These are phyloP conservation scores for Eucalyptus curtisii DNA, from an alignment of 345 rosid genomes.

Conservation along the genomic window DNA sequence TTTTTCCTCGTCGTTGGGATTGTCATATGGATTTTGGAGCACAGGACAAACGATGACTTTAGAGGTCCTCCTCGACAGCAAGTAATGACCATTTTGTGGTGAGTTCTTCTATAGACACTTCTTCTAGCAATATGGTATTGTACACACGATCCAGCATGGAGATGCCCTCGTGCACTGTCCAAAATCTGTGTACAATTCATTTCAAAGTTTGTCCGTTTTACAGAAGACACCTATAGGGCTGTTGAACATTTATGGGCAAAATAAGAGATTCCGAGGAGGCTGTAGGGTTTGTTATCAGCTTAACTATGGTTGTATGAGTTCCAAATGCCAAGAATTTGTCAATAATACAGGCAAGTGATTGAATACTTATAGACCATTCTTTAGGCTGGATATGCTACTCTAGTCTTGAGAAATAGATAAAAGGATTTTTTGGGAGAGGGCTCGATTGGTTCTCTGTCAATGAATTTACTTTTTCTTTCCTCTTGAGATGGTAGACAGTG, in stretches of 20 bases:
- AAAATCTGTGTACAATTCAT: not conserved
- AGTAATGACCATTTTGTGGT: constrained; percentile 76
- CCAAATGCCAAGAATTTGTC: not conserved
- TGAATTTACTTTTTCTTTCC: not conserved
- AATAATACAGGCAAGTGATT: not conserved
- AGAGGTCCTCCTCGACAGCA: constrained; percentile 85
- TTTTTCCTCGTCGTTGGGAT: constrained; percentile 67
- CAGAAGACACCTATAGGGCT: not conserved
- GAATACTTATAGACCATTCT: not conserved
- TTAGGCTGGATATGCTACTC: not conserved
- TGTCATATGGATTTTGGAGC: constrained; percentile 94
- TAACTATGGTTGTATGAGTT: not conserved
- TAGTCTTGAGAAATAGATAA: not conserved
- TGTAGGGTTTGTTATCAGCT: not conserved
- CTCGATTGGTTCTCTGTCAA: not conserved
- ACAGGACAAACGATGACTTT: constrained; percentile 84
- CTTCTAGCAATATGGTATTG: not conserved
- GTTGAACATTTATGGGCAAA: not conserved
- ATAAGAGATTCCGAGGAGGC: not conserved
- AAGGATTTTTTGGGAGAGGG: not conserved
- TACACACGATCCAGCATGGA: not conserved
- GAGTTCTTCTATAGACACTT: constrained; percentile 1
- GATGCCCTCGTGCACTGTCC: not conserved
- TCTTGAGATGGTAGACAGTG: not conserved
- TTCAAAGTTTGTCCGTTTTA: not conserved